Base-by-base conservation (phyloP, 805 yeast genomes). In the Yamadazyma sp. region DNA sequence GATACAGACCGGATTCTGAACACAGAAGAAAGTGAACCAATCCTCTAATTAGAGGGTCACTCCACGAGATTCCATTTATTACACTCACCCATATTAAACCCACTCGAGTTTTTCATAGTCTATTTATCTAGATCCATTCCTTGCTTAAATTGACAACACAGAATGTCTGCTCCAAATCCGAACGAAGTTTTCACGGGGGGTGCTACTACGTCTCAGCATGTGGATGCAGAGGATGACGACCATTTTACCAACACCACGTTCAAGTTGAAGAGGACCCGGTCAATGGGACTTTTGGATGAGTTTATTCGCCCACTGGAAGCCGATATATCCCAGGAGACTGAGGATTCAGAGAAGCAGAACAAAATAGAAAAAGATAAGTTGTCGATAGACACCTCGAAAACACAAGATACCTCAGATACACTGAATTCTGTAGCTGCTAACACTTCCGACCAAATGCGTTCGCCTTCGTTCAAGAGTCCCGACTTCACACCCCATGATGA, bases 221-320 rank as follows among this genome's bases (percentile, higher is more conserved):
- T 84, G 14, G 84, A 82, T 44, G 89, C 91, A 4, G 70, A 75
- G 31, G 80, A 80, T 56, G 86, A 80, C 42, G 78, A 75, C 34
- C 84, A 83, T 50, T 86, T 87, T 53, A 71, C 78, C 37, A 76
- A 73, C 40, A 75, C 86, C 5, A 75, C 91, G 3, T 87, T 83
- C 57, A 80, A 79, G 50, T 64, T 87, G 52, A 87, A 86, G 52
- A 66, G 95, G 54, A 87, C 95, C 22, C 73, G 93, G 52, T 83
- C 93, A 6, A 68, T 87, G 71, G 95, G 96, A 1, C 59, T 85
- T 10, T 65, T 87, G 48, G 95, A 84, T 52, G 86, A 81, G 45
- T 82, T 73, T 52, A 75, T 78, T 26, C 78, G 22, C 23, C 45
- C 45, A 4, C 25, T 37, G 18, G 44, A 40, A 18, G n/a, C n/a